Conservation (phyloP, 352 stramenopile genomes). For the Phytopythium sindhum region DNA sequence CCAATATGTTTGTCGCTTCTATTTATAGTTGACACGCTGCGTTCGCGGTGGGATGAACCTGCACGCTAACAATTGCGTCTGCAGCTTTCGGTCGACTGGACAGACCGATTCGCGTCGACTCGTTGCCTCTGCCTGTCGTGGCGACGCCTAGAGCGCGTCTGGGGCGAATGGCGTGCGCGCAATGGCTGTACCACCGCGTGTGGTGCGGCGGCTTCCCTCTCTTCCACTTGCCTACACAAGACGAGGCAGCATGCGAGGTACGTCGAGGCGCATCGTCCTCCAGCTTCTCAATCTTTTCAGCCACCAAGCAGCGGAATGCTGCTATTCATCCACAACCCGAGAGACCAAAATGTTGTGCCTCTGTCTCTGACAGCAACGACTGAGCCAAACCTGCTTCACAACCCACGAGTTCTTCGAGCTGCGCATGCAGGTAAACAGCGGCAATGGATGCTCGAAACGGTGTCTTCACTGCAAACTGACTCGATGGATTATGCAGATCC, state of each 20-base stretch:
- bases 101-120: background rate
- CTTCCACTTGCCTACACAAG: slow-evolving; percentile 29
- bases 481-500: slow-evolving; percentile 18
- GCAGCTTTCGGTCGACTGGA: background rate
- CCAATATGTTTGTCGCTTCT: background rate
- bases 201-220: slow-evolving; percentile 48
- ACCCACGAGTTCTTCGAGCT: slow-evolving; percentile 32
- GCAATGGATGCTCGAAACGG: background rate
- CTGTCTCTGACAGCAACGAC: slow-evolving; percentile 16
- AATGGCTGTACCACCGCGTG: slow-evolving; percentile 33
- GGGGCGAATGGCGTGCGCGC: slow-evolving; percentile 22
- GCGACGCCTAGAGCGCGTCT: background rate
- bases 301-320: too few species aligned
- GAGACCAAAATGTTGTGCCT: background rate
- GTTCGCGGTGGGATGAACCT: background rate
- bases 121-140: background rate
- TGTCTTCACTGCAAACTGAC: background rate
- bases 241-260: slow-evolving; percentile 32
- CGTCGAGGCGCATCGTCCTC: background rate
- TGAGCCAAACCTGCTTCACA: slow-evolving; percentile 34
- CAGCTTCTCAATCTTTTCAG: background rate
- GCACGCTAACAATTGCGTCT: background rate
- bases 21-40: background rate
- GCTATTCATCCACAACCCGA: background rate
- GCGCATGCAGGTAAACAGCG: slow-evolving; percentile 26